Evolutionary conservation across 768 basidiomycete species (phyloP).

Genomic region (Suillus subluteus): DNA sequence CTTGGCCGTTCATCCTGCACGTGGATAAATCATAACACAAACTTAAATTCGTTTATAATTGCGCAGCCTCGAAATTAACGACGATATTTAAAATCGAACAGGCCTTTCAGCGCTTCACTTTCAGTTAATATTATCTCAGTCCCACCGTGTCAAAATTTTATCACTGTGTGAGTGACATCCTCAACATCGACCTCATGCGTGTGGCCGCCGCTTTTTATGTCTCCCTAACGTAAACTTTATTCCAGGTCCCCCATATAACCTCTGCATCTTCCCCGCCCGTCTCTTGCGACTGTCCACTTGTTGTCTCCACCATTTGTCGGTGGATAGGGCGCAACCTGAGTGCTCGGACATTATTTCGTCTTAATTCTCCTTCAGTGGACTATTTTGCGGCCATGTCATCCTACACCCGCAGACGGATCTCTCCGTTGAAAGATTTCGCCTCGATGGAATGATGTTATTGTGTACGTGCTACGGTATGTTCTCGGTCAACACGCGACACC

Average conservation of each 20-base stretch:
- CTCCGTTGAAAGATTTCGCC: constrained; percentile 31
- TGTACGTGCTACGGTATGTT: constrained; percentile 27
- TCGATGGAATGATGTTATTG: constrained; percentile 25
- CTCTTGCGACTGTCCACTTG: background rate
- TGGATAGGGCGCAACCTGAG: background rate
- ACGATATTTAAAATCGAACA: background rate
- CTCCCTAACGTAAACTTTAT: background rate
- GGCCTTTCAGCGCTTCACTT: background rate
- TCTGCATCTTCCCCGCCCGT: background rate
- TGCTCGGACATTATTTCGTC: background rate
- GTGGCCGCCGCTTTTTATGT: background rate
- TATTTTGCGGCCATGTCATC: constrained; percentile 21
- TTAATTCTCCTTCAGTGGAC: background rate
- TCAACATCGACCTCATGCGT: background rate
- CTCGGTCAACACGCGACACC: too few species aligned
- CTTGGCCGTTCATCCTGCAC: background rate
- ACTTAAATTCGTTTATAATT: background rate
- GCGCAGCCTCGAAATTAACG: background rate
- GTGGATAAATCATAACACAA: background rate
- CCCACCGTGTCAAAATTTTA: background rate
- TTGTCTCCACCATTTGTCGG: background rate
- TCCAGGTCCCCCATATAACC: background rate
- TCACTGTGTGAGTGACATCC: constrained; percentile 3
- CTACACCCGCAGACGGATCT: constrained; percentile 23
- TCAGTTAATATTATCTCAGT: background rate